Percentiles rank a stretch among this genome's conserved stretches.
Evolutionary conservation across 2,329 filamentous ascomycete genomes (phyloP).

Genomic region (Xylaria sp.): DNA sequence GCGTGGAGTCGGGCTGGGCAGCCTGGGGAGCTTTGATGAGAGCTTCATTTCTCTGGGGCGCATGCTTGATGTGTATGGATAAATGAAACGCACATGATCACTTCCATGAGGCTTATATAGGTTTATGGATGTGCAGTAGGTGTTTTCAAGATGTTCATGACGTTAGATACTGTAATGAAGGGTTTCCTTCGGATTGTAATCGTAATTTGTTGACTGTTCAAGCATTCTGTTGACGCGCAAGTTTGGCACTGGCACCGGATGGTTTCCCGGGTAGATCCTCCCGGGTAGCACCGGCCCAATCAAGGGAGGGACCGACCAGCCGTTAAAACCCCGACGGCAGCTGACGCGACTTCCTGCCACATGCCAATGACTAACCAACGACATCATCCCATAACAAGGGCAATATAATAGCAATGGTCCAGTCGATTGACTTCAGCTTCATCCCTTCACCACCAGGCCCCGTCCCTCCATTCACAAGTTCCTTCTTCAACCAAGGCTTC

Average conservation of each 20-base stretch:
- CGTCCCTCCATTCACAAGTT: neutral
- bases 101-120: neutral
- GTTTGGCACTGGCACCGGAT: neutral
- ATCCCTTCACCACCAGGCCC: conserved; percentile 1
- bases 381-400: neutral
- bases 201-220: neutral
- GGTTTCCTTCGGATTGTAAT: neutral
- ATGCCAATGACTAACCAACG: neutral
- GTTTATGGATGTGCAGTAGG: neutral
- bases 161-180: neutral
- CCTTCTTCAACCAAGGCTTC: neutral
- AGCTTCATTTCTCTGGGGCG: neutral
- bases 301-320: neutral
- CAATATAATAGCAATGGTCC: conserved; percentile 13
- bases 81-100: neutral
- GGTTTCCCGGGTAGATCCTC: neutral
- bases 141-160: neutral
- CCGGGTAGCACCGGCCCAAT: neutral
- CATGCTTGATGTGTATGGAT: neutral
- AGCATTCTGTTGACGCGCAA: neutral
- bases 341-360: neutral
- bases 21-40: neutral
- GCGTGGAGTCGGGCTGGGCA: neutral
- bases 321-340: neutral
- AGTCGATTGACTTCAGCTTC: neutral